Percentiles rank a stretch among this genome's conserved stretches.
Conservation (phyloP, 1,139 yeast species). For the Maudiozyma humilis region DNA sequence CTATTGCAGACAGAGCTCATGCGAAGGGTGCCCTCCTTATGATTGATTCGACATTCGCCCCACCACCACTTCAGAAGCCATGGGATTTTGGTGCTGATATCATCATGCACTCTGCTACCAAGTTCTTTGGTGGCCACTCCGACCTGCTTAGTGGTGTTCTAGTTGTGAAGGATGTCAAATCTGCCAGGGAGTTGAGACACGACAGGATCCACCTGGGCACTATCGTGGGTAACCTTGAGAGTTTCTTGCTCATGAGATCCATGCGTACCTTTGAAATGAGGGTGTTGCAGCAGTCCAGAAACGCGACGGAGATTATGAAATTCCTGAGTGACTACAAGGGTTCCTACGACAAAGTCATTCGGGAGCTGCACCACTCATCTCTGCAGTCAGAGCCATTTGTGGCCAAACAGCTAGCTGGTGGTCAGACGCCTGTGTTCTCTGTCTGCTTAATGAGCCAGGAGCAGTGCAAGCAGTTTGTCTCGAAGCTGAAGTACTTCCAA, state of each 20-base stretch:
- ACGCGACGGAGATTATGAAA: constrained; percentile 54
- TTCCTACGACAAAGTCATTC: constrained; percentile 39
- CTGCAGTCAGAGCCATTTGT: constrained; percentile 62
- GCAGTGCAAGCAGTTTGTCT: constrained; percentile 57
- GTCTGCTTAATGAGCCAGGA: constrained; percentile 45
- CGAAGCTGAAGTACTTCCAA: constrained; percentile 59
- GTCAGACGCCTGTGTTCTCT: constrained; percentile 68
- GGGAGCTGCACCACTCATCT: constrained; percentile 59
- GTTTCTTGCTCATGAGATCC: constrained; percentile 66
- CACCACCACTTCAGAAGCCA: constrained; percentile 81
- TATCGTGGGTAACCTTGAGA: constrained; percentile 68
- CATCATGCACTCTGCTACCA: constrained; percentile 84
- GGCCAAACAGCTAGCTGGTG: constrained; percentile 53
- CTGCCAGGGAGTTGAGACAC: constrained; percentile 38
- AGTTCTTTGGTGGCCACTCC: constrained; percentile 88
- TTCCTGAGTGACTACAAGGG: constrained; percentile 44
- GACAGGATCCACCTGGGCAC: constrained; percentile 73
- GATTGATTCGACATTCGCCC: constrained; percentile 88
- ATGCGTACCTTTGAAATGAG: constrained; percentile 72
- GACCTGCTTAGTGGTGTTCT: constrained; percentile 78
- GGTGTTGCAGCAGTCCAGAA: constrained; percentile 54
- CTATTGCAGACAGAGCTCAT: constrained; percentile 63
- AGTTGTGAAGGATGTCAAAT: constrained; percentile 47
- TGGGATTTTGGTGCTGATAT: constrained; percentile 75
- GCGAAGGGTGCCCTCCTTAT: constrained; percentile 56